Percentiles rank a stretch among this genome's conserved stretches.
Conservation (phyloP, 208 protist species). For the Tritrichomonas foetus region DNA sequence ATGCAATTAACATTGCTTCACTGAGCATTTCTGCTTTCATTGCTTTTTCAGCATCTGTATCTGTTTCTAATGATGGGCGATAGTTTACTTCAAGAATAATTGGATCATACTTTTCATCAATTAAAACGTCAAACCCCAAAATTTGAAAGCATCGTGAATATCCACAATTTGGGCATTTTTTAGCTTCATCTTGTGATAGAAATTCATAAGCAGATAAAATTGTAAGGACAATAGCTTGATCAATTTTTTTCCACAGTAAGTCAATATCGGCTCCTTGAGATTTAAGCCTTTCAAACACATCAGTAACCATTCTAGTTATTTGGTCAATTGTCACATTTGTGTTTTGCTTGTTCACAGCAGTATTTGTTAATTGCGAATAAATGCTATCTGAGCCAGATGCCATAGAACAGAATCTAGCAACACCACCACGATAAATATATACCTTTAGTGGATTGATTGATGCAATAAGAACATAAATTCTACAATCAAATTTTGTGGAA, state of each 20-base stretch:
- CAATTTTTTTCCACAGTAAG: neutral
- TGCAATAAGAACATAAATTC: neutral
- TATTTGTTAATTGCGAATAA: slow-evolving; percentile 9
- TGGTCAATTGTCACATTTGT: neutral
- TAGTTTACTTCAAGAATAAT: no score
- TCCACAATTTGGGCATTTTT: neutral
- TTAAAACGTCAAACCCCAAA: neutral
- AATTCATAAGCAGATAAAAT: neutral
- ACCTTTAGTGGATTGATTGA: neutral
- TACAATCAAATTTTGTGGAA: neutral
- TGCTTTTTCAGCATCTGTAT: neutral
- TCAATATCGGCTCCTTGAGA: neutral
- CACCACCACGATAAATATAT: neutral
- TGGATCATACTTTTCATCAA: neutral
- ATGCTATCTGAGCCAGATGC: neutral
- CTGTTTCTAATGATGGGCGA: neutral
- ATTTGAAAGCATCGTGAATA: neutral
- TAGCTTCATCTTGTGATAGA: neutral
- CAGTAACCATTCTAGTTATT: neutral
- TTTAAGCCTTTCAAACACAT: neutral
- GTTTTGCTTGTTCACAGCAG: neutral
- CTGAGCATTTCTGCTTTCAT: neutral
- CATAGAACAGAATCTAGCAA: neutral
- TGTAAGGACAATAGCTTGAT: neutral
- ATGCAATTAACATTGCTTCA: neutral